Conservation (phyloP, 2,329 filamentous ascomycete genomes). For the Botryosphaeria dothidea region DNA sequence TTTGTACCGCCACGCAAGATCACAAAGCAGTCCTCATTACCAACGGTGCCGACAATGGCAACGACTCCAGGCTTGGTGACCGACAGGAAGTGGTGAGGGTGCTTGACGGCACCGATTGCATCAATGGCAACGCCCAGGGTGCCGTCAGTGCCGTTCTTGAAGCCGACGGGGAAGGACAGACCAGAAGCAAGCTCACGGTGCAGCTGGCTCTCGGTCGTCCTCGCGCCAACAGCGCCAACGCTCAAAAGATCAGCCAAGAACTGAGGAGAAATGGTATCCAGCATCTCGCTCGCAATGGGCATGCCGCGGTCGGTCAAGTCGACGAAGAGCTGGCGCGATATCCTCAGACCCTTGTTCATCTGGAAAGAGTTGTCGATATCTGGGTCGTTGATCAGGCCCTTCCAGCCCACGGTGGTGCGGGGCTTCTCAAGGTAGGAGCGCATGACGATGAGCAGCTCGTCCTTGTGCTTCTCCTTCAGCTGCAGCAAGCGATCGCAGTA, state of each 20-base stretch:
- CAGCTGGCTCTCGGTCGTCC: conserved; percentile 93
- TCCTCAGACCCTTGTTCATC: conserved; percentile 94
- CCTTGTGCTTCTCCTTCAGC: conserved; percentile 83
- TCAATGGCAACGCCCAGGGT: conserved; percentile 87
- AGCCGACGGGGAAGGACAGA: conserved; percentile 94
- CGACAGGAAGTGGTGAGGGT: conserved; percentile 94
- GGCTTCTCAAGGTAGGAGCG: conserved; percentile 98
- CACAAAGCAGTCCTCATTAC: conserved; percentile 96
- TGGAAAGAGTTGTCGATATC: conserved; percentile 98
- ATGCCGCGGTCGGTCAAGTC: conserved; percentile 90
- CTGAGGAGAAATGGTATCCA: conserved; percentile 97
- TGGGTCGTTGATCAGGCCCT: conserved; percentile 97
- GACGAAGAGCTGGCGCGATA: conserved; percentile 87
- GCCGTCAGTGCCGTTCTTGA: conserved; percentile 99
- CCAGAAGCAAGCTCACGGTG: conserved; percentile 93
- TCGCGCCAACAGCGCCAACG: conserved; percentile 89
- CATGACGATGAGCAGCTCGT: conserved; percentile 95
- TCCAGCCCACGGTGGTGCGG: conserved; percentile 96
- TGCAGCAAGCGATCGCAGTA: conserved; percentile 85
- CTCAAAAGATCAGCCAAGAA: conserved; percentile 91
- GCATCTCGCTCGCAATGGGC: conserved; percentile 96
- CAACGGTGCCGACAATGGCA: conserved; percentile 89
- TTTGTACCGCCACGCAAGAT: conserved; percentile 90
- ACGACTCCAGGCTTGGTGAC: conserved; percentile 96
- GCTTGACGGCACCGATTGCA: conserved; percentile 87